Base-by-base conservation (phyloP, 2,329 filamentous ascomycete species). In the Venturia aucupariae region DNA sequence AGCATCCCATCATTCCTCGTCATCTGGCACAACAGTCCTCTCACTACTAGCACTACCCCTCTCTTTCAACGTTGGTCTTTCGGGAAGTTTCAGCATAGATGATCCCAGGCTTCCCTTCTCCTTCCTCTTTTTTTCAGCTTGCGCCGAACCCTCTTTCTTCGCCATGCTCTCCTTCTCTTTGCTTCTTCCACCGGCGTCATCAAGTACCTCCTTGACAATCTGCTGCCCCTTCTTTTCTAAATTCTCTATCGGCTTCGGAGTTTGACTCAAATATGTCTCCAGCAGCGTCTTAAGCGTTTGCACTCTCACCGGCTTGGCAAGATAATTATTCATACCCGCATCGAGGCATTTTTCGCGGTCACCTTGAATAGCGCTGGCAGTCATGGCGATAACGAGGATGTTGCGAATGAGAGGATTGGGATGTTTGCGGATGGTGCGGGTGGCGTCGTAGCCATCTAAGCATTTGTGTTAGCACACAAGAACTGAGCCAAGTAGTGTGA, bases 301-400 rank as follows among this genome's bases (percentile, higher is more conserved):
- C 4, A 90, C 90, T 8, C 69, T 69, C n/a, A 97, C 93, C 0
- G 93, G 93, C 74, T 97, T 97, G 19, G 93, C 92, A 0, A 97
- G 84, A 71, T 97, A 97, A 71, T 97, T 94, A 75, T 97, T 96
- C 93, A 97, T 97, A 55, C 93, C 93, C 1, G 91, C 90, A 61
- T 92, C 90, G n/a, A 97, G 79, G 70, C 93, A 97, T 77, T 96
- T 97, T 74, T 97, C 93, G 60, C 92, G 83, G 73, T 97, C 93
- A 22, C 93, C 93, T 73, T 94, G 90, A 67, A 97, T 97, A 3
- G 93, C 93, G 32, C 88, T 92, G 0, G 93, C 93, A 0, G 93
- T 97, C 93, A 97, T 97, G 64, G 93, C 93, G 70, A 97, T 97
- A 60, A 97, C 90, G n/a, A 97, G 80, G 1, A 95, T 85, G 68